A percentile compares a stretch with the other conserved stretches of the same genome.
These are phyloP conservation scores for Venturia nashicola DNA, from an alignment of 2,329 filamentous ascomycete species.

Conservation along the genomic window DNA sequence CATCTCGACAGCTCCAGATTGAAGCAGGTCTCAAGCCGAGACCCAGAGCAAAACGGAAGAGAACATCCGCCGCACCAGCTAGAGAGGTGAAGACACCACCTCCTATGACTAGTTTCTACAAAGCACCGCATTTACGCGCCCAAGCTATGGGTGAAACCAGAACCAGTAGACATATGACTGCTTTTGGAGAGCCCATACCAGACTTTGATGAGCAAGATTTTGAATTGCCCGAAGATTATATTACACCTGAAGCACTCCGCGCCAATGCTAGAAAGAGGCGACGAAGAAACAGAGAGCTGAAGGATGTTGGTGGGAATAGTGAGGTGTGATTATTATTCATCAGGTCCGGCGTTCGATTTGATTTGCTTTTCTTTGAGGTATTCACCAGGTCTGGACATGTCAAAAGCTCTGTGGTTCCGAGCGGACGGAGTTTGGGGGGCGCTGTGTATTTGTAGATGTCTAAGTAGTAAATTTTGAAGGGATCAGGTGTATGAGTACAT, in stretches of 20 bases:
- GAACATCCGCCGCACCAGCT: not conserved
- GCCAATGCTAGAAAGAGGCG: slow-evolving; percentile 51
- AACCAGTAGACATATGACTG: slow-evolving; percentile 57
- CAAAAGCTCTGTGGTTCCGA: not conserved
- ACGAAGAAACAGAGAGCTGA: slow-evolving; percentile 27
- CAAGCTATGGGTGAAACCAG: slow-evolving; percentile 63
- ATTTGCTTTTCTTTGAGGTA: not conserved
- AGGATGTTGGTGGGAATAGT: slow-evolving; percentile 2
- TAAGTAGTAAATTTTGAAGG: no score
- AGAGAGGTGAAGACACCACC: slow-evolving; percentile 12
- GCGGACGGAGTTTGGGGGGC: not conserved
- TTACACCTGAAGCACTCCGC: slow-evolving; percentile 35
- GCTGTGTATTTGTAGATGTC: not conserved
- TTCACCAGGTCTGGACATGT: not conserved
- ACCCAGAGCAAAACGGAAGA: slow-evolving; percentile 14
- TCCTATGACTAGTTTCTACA: slow-evolving; percentile 79
- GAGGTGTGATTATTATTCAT: not conserved
- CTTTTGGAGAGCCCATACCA: slow-evolving; percentile 73
- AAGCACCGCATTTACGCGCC: slow-evolving; percentile 67
- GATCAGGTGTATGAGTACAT: not conserved
- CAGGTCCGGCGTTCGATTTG: not conserved
- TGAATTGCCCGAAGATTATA: slow-evolving; percentile 54
- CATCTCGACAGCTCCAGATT: slow-evolving; percentile 62
- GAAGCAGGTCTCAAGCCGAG: slow-evolving; percentile 49
- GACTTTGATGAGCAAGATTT: slow-evolving; percentile 62